Conservation (phyloP, 352 stramenopile genomes). For the Globisporangium abappressorium region DNA sequence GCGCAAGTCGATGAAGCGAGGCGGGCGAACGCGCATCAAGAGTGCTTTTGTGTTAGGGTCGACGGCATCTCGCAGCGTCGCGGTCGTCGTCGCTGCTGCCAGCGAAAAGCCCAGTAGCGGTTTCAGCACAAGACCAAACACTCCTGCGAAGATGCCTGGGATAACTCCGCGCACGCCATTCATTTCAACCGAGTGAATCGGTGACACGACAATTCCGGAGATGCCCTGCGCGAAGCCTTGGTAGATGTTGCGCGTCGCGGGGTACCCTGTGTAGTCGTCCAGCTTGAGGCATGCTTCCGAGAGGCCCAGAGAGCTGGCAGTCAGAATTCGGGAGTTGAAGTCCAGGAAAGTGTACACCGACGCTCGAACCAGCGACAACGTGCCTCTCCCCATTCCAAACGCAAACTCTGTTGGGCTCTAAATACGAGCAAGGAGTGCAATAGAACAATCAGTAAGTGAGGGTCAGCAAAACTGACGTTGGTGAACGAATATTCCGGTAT, state of each 20-base stretch:
- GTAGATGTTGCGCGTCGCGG: constrained; percentile 82
- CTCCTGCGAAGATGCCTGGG: constrained; percentile 71
- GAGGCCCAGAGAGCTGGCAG: constrained; percentile 71
- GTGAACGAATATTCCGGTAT: not conserved
- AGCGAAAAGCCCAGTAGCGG: constrained; percentile 76
- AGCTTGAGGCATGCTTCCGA: constrained; percentile 85
- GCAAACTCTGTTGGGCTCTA: constrained; percentile 79
- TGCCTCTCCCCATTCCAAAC: constrained; percentile 75
- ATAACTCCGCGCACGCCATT: constrained; percentile 75
- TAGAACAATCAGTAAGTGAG: not conserved
- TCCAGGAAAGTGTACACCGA: constrained; percentile 86
- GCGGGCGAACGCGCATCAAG: constrained; percentile 69
- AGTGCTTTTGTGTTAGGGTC: constrained; percentile 80
- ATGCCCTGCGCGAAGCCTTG: constrained; percentile 84
- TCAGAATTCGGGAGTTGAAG: constrained; percentile 86
- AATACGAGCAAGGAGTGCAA: not conserved
- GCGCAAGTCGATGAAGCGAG: constrained; percentile 78
- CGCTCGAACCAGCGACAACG: constrained; percentile 75
- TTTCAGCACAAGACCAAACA: constrained; percentile 81
- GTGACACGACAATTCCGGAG: constrained; percentile 78
- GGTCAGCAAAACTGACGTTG: not conserved
- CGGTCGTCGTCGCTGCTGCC: constrained; percentile 64
- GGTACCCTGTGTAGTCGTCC: constrained; percentile 87
- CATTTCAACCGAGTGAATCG: constrained; percentile 80
- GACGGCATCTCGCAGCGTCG: constrained; percentile 73